phyloP scores from a whole-genome alignment of 305 asterid species.

The Fraxinus floribunda region DNA sequence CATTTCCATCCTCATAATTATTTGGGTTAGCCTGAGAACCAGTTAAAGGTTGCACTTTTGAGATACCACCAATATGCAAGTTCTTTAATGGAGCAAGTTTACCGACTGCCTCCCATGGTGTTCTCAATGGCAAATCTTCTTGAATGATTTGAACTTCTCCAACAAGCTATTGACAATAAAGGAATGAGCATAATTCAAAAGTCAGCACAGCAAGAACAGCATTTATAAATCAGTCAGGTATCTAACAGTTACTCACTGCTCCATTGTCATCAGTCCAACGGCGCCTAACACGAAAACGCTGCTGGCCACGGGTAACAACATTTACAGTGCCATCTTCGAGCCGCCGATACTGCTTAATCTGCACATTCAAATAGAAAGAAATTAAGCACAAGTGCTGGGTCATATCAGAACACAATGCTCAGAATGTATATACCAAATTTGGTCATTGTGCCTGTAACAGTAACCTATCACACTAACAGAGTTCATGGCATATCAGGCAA shows the following conservation, averaged over 20 bases:
- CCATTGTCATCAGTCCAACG: slow-evolving; percentile 79
- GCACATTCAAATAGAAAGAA: slow-evolving; percentile 25
- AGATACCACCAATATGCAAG: slow-evolving; percentile 27
- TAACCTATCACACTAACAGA: slow-evolving; percentile 10
- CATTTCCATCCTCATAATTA: slow-evolving; percentile 55
- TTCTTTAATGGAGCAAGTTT: slow-evolving; percentile 56
- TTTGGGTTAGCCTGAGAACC: slow-evolving; percentile 26
- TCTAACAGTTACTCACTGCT: slow-evolving; percentile 52
- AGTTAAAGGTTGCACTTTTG: slow-evolving; percentile 25
- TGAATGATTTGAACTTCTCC: slow-evolving; percentile 80
- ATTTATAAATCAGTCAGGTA: slow-evolving; percentile 17
- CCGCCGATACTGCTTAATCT: slow-evolving; percentile 84
- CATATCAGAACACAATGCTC: not conserved
- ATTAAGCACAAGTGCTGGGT: not conserved
- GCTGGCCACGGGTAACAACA: slow-evolving; percentile 88
- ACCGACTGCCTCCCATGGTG: slow-evolving; percentile 85
- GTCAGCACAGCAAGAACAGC: slow-evolving; percentile 16
- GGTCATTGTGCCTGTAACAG: not conserved
- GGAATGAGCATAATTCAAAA: slow-evolving; percentile 15
- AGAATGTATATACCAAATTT: slow-evolving; percentile 12
- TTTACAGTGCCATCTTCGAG: slow-evolving; percentile 95
- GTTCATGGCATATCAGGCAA: not conserved
- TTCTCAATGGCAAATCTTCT: slow-evolving; percentile 80
- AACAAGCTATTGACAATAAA: slow-evolving; percentile 49
- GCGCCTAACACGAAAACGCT: slow-evolving; percentile 83